These are phyloP conservation scores for Hordeum pubiflorum DNA, from an alignment of 202 grass and related monocot genomes.

Conservation along the genomic window DNA sequence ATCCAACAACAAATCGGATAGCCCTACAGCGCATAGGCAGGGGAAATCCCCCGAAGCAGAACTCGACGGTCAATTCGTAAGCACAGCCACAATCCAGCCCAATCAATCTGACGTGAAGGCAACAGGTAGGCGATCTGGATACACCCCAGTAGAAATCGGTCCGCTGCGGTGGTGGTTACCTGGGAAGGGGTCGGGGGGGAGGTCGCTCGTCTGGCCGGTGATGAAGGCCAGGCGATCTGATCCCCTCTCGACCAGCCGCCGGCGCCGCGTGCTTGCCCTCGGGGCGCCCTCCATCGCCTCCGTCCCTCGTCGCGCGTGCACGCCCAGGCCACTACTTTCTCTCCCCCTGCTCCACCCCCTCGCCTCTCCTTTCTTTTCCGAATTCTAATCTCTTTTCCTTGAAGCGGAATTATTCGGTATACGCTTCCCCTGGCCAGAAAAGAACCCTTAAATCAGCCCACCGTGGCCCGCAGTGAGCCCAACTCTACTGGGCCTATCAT, in stretches of 20 bases:
- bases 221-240: conserved; percentile 77
- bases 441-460: too few relatives aligned
- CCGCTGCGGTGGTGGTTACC: conserved; percentile 1
- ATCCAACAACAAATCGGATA: background rate
- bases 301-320: background rate
- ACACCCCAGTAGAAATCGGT: background rate
- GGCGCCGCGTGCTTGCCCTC: conserved; percentile 40
- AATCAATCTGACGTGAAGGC: background rate
- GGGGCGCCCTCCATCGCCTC: conserved; percentile 20
- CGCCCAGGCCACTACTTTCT: conserved; percentile 30
- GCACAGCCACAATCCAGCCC: background rate
- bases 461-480: too few relatives aligned
- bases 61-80: background rate
- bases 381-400: background rate
- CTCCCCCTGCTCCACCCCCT: background rate
- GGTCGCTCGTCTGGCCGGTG: conserved; percentile 41
- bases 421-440: background rate
- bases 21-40: background rate
- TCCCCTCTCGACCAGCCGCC: conserved; percentile 75
- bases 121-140: background rate
- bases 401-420: background rate
- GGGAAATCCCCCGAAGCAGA: background rate
- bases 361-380: conserved; percentile 19
- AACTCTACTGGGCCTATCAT: too few relatives aligned
- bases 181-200: conserved; percentile 26